These are phyloP conservation scores for Microdochium nivale DNA, from an alignment of 2,329 filamentous ascomycete species.

Conservation along the genomic window DNA sequence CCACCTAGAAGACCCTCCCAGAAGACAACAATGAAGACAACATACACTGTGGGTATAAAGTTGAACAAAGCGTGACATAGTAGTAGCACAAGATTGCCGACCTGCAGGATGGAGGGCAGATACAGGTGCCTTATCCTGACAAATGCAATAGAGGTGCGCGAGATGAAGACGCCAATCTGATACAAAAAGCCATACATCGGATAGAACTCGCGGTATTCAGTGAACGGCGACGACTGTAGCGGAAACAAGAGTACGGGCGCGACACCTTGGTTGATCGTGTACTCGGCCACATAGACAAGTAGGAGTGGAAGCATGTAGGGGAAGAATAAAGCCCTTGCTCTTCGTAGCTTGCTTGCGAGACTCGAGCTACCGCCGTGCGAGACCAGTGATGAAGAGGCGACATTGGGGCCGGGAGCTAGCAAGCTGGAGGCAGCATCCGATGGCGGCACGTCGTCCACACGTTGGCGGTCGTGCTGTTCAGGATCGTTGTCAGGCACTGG, in stretches of 20 bases:
- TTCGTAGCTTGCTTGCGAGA: constrained; percentile 48
- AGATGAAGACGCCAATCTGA: constrained; percentile 90
- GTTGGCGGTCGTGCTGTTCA: constrained; percentile 25
- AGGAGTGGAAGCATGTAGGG: constrained; percentile 84
- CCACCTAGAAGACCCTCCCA: constrained; percentile 93
- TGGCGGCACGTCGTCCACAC: constrained; percentile 23
- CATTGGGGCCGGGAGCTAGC: constrained; percentile 34
- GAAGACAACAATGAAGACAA: constrained; percentile 80
- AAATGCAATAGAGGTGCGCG: constrained; percentile 83
- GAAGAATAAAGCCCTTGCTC: constrained; percentile 62
- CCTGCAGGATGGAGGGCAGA: constrained; percentile 71
- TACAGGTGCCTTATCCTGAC: constrained; percentile 76
- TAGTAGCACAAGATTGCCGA: constrained; percentile 67
- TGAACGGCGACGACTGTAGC: constrained; percentile 65
- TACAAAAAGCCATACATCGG: constrained; percentile 93
- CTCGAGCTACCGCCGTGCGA: constrained; percentile 15
- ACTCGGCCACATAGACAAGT: constrained; percentile 90
- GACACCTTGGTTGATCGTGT: constrained; percentile 95
- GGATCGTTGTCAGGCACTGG: constrained; percentile 34
- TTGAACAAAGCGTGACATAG: constrained; percentile 68
- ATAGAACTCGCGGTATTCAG: constrained; percentile 79
- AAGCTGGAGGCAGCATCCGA: constrained; percentile 38
- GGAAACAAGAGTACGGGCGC: constrained; percentile 85
- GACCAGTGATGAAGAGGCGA: constrained; percentile 23
- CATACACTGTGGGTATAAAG: constrained; percentile 76